Evolutionary conservation across 352 stramenopile genomes (phyloP).

Genomic region (Thraustochytrium sp.): DNA sequence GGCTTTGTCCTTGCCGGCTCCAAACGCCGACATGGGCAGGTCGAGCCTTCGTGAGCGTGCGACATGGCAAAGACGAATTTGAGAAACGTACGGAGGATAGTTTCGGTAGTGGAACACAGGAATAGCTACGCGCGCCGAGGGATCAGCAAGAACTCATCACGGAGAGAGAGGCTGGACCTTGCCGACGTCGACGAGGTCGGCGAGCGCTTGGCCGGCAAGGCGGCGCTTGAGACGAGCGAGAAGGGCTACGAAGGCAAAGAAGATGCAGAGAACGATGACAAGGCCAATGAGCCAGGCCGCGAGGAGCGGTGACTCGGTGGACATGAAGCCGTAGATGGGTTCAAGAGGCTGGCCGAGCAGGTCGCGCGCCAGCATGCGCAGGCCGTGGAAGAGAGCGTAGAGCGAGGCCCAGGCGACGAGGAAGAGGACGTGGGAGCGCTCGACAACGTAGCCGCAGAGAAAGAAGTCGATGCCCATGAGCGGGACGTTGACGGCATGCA

Average conservation of each 20-base stretch:
- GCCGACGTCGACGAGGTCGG: too few relatives aligned
- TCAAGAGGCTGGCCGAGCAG: background rate
- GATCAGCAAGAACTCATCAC: too few relatives aligned
- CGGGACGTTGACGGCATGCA: background rate
- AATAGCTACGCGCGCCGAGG: too few relatives aligned
- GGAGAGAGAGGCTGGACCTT: too few relatives aligned
- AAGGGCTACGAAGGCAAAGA: background rate
- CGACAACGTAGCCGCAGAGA: background rate
- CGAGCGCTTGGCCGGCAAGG: too few relatives aligned
- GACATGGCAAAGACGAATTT: too few relatives aligned
- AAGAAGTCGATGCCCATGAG: slow-evolving; percentile 35
- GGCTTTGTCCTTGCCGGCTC: too few relatives aligned
- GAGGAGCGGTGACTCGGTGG: background rate
- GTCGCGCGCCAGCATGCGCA: background rate
- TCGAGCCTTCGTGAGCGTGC: too few relatives aligned
- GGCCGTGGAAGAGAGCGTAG: slow-evolving; percentile 11
- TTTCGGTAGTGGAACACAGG: too few relatives aligned
- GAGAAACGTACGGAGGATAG: too few relatives aligned
- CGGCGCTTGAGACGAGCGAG: background rate
- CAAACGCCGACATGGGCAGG: too few relatives aligned
- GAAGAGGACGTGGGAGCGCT: background rate
- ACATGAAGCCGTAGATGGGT: background rate
- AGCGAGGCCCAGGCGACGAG: background rate
- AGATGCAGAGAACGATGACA: background rate
- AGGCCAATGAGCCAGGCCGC: slow-evolving; percentile 11